Base-by-base conservation (phyloP, 345 rosid genomes). In the Euphorbia peplus region DNA sequence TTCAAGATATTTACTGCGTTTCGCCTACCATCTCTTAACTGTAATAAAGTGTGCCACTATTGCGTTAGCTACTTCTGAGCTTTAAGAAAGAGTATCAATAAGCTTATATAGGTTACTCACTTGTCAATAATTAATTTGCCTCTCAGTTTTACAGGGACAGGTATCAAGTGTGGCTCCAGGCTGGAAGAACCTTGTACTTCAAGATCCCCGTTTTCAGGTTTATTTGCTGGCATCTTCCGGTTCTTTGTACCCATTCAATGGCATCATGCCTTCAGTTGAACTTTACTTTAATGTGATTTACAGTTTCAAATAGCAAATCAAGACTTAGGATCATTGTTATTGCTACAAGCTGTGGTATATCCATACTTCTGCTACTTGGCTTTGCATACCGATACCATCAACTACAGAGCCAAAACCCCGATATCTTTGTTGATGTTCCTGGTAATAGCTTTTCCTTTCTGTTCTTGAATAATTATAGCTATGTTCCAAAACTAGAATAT, bases 171-270 rank as follows among this genome's bases (percentile, higher is more conserved):
- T 73, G 92, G 96, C 73, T 82, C 84, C 24, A 85, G 74, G 66
- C 76, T 84, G 79, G 82, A 78, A 64, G 86, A 85, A 63, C 96
- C 92, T 69, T 93, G 98, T 70, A 69, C 74, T 21, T 87, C 97
- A 10, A 72, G 67, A 42, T 74, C 86, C 63, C 78, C 90, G 21
- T 78, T 78, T 67, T 83, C 83, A 83, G 91, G 98, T 88, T 73
- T 60, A 25, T 52, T 37, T 35, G 77, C 14, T 59, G 19, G 63
- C 67, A 1, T 54, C 8, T 22, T 22, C 7, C 19, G 0, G 48
- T n/a, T 8, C 50, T 29, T 1, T 21, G 13, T 44, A 8, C 53
- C 63, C n/a, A 9, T 35, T 21, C 37, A 32, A 14, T 18, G 30
- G 22, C 6, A 52, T 42, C 19, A 69, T 63, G 11, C 44, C 26